Conservation (phyloP, 306 rosid genomes). For the Fragaria ananassa region DNA sequence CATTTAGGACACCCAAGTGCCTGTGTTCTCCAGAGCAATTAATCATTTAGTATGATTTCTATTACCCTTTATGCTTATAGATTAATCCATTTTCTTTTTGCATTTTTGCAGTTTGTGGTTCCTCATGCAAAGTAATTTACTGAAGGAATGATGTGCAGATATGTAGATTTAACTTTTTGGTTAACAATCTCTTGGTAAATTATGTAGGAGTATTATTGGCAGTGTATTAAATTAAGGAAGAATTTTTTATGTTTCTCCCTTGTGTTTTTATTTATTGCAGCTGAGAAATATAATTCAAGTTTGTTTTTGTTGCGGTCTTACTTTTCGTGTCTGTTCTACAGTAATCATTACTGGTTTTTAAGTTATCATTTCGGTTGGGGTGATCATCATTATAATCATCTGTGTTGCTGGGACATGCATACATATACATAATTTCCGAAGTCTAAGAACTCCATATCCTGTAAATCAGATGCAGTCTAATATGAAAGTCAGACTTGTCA, state of each 20-base stretch:
- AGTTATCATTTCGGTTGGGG: background rate
- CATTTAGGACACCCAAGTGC: background rate
- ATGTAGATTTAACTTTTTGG: conserved; percentile 40
- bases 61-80: conserved; percentile 4
- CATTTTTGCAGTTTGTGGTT: conserved; percentile 41
- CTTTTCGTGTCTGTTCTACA: background rate
- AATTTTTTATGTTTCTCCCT: conserved; percentile 11
- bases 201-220: conserved; percentile 27
- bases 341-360: background rate
- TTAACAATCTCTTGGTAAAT: conserved; percentile 31
- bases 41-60: background rate
- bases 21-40: background rate
- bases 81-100: conserved; percentile 4
- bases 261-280: conserved; percentile 1
- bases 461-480: background rate
- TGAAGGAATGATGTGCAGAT: conserved; percentile 38
- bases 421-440: too few relatives aligned
- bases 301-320: background rate
- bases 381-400: background rate
- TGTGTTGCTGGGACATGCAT: too few relatives aligned
- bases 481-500: background rate
- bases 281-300: conserved; percentile 9
- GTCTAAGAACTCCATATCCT: background rate
- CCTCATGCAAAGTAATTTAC: conserved; percentile 36
- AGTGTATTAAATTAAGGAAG: conserved; percentile 6